A percentile compares a stretch with the other conserved stretches of the same genome.
These are phyloP conservation scores for Stromatinia cepivora DNA, from an alignment of 2,329 filamentous ascomycete genomes.

Conservation along the genomic window DNA sequence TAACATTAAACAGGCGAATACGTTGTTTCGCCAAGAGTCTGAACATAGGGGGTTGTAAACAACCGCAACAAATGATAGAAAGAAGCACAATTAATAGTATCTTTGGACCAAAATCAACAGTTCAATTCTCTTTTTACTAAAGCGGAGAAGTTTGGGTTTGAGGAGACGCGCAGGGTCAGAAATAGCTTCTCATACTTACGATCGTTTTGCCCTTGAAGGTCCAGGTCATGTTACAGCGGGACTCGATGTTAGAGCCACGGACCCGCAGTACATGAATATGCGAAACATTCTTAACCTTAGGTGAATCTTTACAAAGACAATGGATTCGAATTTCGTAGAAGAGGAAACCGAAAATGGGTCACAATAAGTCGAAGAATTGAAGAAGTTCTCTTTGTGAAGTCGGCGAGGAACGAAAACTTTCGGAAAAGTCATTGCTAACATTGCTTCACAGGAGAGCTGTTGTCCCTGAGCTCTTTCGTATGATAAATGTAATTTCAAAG, in stretches of 20 bases:
- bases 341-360: conserved; percentile 5
- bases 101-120: neutral
- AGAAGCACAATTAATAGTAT: neutral
- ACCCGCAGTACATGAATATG: neutral
- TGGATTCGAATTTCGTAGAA: neutral
- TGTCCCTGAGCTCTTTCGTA: neutral
- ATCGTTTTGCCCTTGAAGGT: neutral
- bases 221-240: conserved; percentile 5
- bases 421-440: neutral
- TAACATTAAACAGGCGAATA: conserved; percentile 1
- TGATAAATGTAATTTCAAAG: conserved; percentile 20
- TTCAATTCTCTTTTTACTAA: neutral
- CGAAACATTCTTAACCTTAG: neutral
- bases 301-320: neutral
- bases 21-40: conserved; percentile 17
- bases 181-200: neutral
- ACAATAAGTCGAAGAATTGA: neutral
- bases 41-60: conserved; percentile 5
- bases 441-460: conserved; percentile 4
- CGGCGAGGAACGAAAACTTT: conserved; percentile 8
- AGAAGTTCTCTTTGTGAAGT: conserved; percentile 2
- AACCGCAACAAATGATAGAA: conserved; percentile 8
- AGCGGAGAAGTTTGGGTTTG: neutral
- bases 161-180: neutral
- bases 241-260: neutral